These are phyloP conservation scores for Phytophthora brassicae DNA, from an alignment of 352 stramenopile species.

Conservation along the genomic window DNA sequence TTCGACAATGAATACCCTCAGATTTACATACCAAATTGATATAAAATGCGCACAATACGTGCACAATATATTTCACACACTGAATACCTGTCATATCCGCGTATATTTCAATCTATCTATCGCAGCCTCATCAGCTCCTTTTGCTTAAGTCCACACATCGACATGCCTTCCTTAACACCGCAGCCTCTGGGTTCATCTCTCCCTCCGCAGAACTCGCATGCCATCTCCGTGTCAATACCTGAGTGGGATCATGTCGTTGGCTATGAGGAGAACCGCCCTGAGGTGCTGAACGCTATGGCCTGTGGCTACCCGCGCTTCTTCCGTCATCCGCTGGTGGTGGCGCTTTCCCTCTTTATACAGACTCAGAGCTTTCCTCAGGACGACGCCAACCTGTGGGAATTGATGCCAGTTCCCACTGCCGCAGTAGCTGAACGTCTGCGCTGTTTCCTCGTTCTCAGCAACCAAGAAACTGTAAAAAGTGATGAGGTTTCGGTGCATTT, in stretches of 20 bases:
- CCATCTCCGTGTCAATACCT: slow-evolving; percentile 84
- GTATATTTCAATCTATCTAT: too few species aligned
- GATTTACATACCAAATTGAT: too few species aligned
- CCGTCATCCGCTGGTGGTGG: slow-evolving; percentile 82
- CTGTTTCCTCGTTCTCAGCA: slow-evolving; percentile 64
- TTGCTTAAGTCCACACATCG: too few species aligned
- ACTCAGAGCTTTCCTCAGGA: slow-evolving; percentile 25
- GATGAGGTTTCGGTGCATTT: slow-evolving; percentile 38
- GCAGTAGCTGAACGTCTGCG: slow-evolving; percentile 57
- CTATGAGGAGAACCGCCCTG: slow-evolving; percentile 87
- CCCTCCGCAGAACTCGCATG: slow-evolving; percentile 66
- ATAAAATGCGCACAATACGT: too few species aligned
- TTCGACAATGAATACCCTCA: too few species aligned
- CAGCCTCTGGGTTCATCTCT: slow-evolving; percentile 72
- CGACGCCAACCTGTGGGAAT: slow-evolving; percentile 32
- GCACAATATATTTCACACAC: too few species aligned
- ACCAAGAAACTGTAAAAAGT: slow-evolving; percentile 20
- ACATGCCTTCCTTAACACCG: slow-evolving; percentile 15
- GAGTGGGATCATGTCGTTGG: slow-evolving; percentile 84
- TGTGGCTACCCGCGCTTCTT: slow-evolving; percentile 94
- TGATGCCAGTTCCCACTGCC: slow-evolving; percentile 53
- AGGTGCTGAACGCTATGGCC: slow-evolving; percentile 69
- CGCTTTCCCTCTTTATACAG: slow-evolving; percentile 50
- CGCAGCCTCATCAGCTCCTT: background rate
- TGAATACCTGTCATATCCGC: too few species aligned